Conservation (phyloP, 306 rosid species). For the Phaseolus lunatus region DNA sequence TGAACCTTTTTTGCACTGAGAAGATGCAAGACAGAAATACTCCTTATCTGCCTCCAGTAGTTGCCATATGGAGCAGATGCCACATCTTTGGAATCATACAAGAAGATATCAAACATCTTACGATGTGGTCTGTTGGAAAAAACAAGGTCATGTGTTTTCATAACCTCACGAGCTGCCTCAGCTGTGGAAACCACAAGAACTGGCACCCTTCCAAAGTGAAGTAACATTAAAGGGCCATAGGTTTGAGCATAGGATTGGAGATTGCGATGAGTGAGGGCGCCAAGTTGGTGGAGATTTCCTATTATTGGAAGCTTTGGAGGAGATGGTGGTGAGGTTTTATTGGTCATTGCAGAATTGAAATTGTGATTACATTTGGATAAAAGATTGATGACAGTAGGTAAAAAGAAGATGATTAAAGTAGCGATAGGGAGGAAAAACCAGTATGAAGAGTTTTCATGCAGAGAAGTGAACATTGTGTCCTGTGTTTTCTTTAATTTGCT, state of each 20-base stretch:
- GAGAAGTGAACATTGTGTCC: too few relatives aligned
- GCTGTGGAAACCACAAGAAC: slow-evolving; percentile 1
- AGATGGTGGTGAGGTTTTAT: not conserved
- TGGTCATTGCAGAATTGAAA: too few relatives aligned
- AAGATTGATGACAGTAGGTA: too few relatives aligned
- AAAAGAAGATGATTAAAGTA: too few relatives aligned
- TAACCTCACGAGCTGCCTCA: slow-evolving; percentile 23
- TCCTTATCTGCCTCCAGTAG: slow-evolving; percentile 42
- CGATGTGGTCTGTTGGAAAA: slow-evolving; percentile 34
- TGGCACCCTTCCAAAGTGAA: slow-evolving; percentile 26
- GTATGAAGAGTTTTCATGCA: too few relatives aligned
- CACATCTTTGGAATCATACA: slow-evolving; percentile 24
- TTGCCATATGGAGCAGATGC: slow-evolving; percentile 27
- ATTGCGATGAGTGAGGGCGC: not conserved
- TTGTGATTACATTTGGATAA: too few relatives aligned
- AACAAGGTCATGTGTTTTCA: slow-evolving; percentile 9
- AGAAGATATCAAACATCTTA: slow-evolving; percentile 34
- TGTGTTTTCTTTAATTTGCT: too few relatives aligned
- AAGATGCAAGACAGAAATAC: slow-evolving; percentile 33
- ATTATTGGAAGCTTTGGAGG: slow-evolving; percentile 2
- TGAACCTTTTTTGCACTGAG: slow-evolving; percentile 42
- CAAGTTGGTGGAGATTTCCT: slow-evolving; percentile 37
- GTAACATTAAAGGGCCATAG: slow-evolving; percentile 26
- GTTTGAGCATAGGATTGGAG: not conserved
- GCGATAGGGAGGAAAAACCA: too few relatives aligned